Evolutionary conservation across 768 basidiomycete genomes (phyloP).

Genomic region (Lentinus brumalis): DNA sequence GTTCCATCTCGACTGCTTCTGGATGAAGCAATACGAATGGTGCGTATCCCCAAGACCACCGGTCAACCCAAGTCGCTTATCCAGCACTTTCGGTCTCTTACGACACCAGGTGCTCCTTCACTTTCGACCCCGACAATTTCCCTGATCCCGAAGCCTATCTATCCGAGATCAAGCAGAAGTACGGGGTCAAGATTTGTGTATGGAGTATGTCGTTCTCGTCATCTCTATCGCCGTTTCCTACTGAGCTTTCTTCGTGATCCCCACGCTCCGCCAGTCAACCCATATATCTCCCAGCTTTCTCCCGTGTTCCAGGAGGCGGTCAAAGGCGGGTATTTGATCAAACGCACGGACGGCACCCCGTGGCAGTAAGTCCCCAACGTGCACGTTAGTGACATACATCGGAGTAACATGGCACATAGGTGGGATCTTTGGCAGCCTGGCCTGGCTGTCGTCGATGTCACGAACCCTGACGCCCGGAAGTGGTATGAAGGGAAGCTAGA

Average conservation of each 20-base stretch:
- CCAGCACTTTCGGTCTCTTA: background rate
- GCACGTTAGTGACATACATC: background rate
- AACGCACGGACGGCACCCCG: constrained; percentile 63
- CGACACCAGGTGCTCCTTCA: constrained; percentile 63
- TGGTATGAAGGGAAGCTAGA: constrained; percentile 50
- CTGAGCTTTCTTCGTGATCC: constrained; percentile 2
- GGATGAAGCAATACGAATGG: constrained; percentile 76
- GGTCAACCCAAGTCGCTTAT: background rate
- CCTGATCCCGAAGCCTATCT: constrained; percentile 70
- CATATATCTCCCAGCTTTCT: constrained; percentile 70
- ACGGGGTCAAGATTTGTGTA: constrained; percentile 70
- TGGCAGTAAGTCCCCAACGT: constrained; percentile 54
- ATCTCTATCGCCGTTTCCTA: background rate
- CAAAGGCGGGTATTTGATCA: constrained; percentile 69
- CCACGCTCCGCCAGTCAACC: constrained; percentile 52
- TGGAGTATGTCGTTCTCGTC: constrained; percentile 52
- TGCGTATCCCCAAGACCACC: constrained; percentile 25
- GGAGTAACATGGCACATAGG: constrained; percentile 1
- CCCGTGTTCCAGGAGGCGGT: constrained; percentile 71
- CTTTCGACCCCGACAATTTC: constrained; percentile 76
- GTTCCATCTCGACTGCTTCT: constrained; percentile 78
- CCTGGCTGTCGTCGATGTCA: constrained; percentile 66
- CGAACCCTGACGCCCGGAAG: constrained; percentile 50
- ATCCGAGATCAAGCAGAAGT: constrained; percentile 58
- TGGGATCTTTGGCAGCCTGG: constrained; percentile 72